These are phyloP conservation scores for Dactylellina cionopaga DNA, from an alignment of 2,329 filamentous ascomycete species.

Conservation along the genomic window DNA sequence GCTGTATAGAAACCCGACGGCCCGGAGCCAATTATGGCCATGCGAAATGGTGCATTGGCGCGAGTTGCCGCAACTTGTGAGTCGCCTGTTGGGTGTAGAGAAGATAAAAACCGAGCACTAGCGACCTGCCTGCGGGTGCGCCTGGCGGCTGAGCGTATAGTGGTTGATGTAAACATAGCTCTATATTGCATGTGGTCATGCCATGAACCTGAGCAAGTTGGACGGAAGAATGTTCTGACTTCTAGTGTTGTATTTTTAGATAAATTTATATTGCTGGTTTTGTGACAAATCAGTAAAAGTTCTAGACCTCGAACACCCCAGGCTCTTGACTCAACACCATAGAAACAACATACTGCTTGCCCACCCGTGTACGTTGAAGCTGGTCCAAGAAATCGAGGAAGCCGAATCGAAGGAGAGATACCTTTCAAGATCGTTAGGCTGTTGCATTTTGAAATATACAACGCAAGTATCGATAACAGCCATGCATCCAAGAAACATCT, in stretches of 20 bases:
- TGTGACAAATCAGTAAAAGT: slow-evolving; percentile 36
- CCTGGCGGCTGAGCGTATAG: neutral
- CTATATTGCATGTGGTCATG: slow-evolving; percentile 5
- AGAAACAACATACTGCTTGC: too few species aligned
- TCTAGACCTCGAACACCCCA: slow-evolving; percentile 24
- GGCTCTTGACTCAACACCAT: neutral
- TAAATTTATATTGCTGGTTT: too few species aligned
- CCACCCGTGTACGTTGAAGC: too few species aligned
- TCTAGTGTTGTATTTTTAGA: slow-evolving; percentile 49
- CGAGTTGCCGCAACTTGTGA: slow-evolving; percentile 30
- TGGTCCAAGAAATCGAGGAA: too few species aligned
- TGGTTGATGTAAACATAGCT: slow-evolving; percentile 6
- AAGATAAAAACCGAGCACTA: neutral
- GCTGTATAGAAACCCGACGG: slow-evolving; percentile 96
- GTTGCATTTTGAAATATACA: slow-evolving; percentile 7
- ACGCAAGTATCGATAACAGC: slow-evolving; percentile 6
- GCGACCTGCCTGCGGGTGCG: neutral
- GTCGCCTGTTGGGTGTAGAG: slow-evolving; percentile 25
- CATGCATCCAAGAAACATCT: slow-evolving; percentile 62
- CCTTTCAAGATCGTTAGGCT: neutral
- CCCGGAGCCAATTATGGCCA: slow-evolving; percentile 91
- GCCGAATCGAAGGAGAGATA: neutral
- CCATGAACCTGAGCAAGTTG: neutral
- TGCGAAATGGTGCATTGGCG: slow-evolving; percentile 68
- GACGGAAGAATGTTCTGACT: slow-evolving; percentile 2